Evolutionary conservation across 768 basidiomycete genomes (phyloP).

Genomic region (Lactifluus rugatus): DNA sequence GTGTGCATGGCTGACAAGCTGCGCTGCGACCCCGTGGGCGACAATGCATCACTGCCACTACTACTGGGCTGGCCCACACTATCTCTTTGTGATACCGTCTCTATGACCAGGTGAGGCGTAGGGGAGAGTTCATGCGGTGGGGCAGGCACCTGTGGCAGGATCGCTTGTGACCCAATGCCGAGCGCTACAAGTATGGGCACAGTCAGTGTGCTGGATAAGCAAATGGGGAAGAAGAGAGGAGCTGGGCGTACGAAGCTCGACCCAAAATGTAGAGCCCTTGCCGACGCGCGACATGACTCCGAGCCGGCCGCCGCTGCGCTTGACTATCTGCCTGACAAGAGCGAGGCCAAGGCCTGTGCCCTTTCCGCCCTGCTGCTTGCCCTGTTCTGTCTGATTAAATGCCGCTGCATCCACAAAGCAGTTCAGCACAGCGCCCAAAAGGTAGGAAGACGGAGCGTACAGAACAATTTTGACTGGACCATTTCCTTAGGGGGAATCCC

Average conservation of each 20-base stretch:
- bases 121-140: slow-evolving; percentile 5
- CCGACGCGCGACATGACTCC: slow-evolving; percentile 36
- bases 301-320: slow-evolving; percentile 39
- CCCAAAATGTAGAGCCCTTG: slow-evolving; percentile 83
- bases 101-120: neutral
- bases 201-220: neutral
- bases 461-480: slow-evolving; percentile 59
- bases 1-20: slow-evolving; percentile 44
- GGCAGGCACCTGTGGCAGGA: slow-evolving; percentile 25
- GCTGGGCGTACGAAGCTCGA: slow-evolving; percentile 50
- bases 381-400: slow-evolving; percentile 72
- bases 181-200: slow-evolving; percentile 31
- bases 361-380: slow-evolving; percentile 53
- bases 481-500: slow-evolving; percentile 61
- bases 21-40: slow-evolving; percentile 1
- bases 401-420: slow-evolving; percentile 35
- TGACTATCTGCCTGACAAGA: slow-evolving; percentile 44
- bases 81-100: neutral
- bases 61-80: neutral
- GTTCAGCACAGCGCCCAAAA: neutral
- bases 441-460: slow-evolving; percentile 31
- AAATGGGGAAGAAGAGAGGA: neutral
- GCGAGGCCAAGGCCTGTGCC: slow-evolving; percentile 47
- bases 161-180: slow-evolving; percentile 55
- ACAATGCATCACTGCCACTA: neutral